These are phyloP conservation scores for Amylocarpus encephaloides DNA, from an alignment of 2,329 filamentous ascomycete genomes.

Conservation along the genomic window DNA sequence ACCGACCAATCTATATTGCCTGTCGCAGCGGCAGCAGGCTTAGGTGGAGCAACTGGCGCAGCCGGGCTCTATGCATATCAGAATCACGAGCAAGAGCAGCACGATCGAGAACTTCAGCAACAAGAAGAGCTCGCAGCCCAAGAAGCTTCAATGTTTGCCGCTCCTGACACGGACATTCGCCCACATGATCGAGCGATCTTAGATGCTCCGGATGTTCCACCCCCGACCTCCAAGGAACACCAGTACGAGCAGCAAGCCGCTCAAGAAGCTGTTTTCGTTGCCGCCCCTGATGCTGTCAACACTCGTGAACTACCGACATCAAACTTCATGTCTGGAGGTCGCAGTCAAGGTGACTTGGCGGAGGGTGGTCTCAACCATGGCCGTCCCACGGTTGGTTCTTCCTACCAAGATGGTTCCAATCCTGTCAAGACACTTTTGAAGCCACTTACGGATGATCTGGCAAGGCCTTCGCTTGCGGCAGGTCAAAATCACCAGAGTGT, in stretches of 20 bases:
- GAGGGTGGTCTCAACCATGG: not conserved
- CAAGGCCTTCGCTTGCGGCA: constrained; percentile 19
- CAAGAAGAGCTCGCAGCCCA: constrained; percentile 18
- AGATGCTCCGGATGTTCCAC: not conserved
- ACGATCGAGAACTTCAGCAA: constrained; percentile 12
- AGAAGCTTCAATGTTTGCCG: constrained; percentile 23
- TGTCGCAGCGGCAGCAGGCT: constrained; percentile 18
- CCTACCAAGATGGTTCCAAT: constrained; percentile 11
- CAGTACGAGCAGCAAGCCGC: constrained; percentile 9
- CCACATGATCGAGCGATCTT: constrained; percentile 1
- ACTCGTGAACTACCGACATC: constrained; percentile 4
- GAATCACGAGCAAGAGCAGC: constrained; percentile 10
- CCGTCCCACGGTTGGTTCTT: not conserved
- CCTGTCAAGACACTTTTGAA: constrained; percentile 5
- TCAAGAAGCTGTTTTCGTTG: constrained; percentile 14
- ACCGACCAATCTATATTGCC: constrained; percentile 4
- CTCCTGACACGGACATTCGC: constrained; percentile 20
- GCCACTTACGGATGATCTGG: constrained; percentile 11
- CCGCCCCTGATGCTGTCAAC: constrained; percentile 14
- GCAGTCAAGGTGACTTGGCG: constrained; percentile 18
- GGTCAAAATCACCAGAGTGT: constrained; percentile 25
- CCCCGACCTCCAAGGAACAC: not conserved
- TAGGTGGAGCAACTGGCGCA: constrained; percentile 17
- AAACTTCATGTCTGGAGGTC: constrained; percentile 20
- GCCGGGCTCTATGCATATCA: constrained; percentile 19